Evolutionary conservation across 2,329 filamentous ascomycete genomes (phyloP).

Genomic region (Byssochlamys sp.): DNA sequence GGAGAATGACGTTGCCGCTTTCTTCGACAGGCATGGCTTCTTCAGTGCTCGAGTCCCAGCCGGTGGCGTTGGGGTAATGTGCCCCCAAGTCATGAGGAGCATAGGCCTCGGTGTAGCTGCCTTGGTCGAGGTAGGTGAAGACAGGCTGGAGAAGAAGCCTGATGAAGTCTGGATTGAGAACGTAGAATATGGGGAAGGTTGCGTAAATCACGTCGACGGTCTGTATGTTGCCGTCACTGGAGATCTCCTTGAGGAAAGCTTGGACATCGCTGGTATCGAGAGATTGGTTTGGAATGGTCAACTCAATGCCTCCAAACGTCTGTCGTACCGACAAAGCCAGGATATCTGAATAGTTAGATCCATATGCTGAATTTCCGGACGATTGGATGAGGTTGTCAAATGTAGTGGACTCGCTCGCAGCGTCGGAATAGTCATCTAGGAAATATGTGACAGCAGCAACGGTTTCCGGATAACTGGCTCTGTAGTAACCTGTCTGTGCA

Average conservation of each 20-base stretch:
- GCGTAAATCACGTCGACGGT: constrained; percentile 34
- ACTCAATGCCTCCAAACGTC: constrained; percentile 34
- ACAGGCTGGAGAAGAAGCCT: constrained; percentile 33
- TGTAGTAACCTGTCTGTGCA: constrained; percentile 33
- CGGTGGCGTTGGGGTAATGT: constrained; percentile 29
- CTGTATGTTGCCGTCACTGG: constrained; percentile 32
- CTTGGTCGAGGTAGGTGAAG: constrained; percentile 25
- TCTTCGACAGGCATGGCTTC: constrained; percentile 32
- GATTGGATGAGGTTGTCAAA: constrained; percentile 13
- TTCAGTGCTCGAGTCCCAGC: constrained; percentile 20
- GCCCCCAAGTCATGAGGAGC: constrained; percentile 28
- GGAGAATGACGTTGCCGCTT: constrained; percentile 27
- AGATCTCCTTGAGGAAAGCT: constrained; percentile 33
- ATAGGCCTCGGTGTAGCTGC: constrained; percentile 23
- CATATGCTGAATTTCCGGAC: constrained; percentile 14
- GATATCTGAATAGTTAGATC: constrained; percentile 34
- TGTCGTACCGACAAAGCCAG: constrained; percentile 33
- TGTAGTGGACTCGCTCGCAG: constrained; percentile 30
- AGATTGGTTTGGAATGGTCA: constrained; percentile 28
- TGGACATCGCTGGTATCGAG: constrained; percentile 18
- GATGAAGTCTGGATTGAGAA: constrained; percentile 29
- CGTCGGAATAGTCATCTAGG: constrained; percentile 31
- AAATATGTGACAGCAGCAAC: constrained; percentile 29
- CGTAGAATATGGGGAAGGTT: constrained; percentile 31
- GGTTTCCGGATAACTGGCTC: constrained; percentile 24